Conservation (phyloP, 345 rosid species). For the Bruguiera sexangula region DNA sequence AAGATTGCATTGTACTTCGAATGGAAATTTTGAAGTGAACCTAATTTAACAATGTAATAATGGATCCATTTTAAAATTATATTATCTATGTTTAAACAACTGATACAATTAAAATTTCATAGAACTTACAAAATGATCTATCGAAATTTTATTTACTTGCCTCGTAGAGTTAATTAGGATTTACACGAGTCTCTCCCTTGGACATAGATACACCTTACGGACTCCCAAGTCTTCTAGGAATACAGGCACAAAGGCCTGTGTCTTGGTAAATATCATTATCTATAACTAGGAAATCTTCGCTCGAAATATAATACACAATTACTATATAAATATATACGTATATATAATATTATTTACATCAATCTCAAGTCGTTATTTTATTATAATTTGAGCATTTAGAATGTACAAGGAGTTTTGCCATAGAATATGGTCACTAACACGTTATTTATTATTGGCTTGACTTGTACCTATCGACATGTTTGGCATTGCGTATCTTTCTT, state of each 20-base stretch:
- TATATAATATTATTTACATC: background rate
- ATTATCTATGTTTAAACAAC: background rate
- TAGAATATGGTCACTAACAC: background rate
- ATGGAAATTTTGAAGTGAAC: no score
- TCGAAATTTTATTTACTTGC: background rate
- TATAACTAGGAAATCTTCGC: background rate
- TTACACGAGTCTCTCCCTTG: no score
- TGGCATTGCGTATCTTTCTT: background rate
- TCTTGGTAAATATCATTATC: no score
- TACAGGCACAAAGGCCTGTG: no score
- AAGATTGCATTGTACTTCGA: no score
- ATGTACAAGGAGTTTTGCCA: no score
- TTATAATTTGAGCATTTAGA: background rate
- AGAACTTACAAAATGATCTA: background rate
- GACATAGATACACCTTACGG: no score
- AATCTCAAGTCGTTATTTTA: background rate
- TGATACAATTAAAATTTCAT: background rate
- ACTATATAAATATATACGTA: background rate
- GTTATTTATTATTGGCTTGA: background rate
- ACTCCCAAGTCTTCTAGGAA: no score
- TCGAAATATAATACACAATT: background rate
- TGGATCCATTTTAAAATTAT: background rate
- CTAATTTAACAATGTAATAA: no score
- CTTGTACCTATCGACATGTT: background rate
- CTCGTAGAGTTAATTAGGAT: no score